Conservation (phyloP, 202 grass and related monocot species). For the Miscanthus sacchariflorus region DNA sequence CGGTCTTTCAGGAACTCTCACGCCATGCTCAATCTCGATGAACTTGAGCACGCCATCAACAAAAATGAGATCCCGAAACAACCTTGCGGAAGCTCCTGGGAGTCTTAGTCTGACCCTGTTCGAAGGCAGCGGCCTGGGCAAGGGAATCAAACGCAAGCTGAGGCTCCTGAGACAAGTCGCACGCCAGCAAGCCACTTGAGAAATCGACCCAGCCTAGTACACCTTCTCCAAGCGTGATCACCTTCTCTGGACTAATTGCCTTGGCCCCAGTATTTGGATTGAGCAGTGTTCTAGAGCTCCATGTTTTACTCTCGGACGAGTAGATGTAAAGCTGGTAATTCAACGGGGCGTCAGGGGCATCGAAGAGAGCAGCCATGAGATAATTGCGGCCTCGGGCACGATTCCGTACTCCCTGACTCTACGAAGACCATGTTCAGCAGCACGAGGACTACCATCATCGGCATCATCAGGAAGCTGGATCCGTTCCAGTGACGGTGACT, state of each 20-base stretch:
- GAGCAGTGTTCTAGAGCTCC: background rate
- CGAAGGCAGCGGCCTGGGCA: background rate
- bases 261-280: slow-evolving; percentile 1
- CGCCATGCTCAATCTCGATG: slow-evolving; percentile 26
- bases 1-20: background rate
- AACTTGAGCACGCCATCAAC: slow-evolving; percentile 32
- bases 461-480: background rate
- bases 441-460: background rate
- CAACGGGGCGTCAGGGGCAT: background rate
- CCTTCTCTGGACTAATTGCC: background rate
- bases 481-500: background rate
- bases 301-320: background rate
- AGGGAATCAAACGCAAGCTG: background rate
- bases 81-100: no score
- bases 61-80: slow-evolving; percentile 3
- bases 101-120: background rate
- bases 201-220: slow-evolving; percentile 32
- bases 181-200: background rate
- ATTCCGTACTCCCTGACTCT: background rate
- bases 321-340: background rate
- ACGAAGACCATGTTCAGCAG: background rate
- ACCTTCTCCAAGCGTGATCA: slow-evolving; percentile 3
- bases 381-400: background rate
- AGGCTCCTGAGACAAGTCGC: background rate
- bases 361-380: background rate